Percentiles rank a stretch among this genome's conserved stretches.
phyloP scores from a whole-genome alignment of 2,329 filamentous ascomycete genomes.

The Ascochyta pisi region DNA sequence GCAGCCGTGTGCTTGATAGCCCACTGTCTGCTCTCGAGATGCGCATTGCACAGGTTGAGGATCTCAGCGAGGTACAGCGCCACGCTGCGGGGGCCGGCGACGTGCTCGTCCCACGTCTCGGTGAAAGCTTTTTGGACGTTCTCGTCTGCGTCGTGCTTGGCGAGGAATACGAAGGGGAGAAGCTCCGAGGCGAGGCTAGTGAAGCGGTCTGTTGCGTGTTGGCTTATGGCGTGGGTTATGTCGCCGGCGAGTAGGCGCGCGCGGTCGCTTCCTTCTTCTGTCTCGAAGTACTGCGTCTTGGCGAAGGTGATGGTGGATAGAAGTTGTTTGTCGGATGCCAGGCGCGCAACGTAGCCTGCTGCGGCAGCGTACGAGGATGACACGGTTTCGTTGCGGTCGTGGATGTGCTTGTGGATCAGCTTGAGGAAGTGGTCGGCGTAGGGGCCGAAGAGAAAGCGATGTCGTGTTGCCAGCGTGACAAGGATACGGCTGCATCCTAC shows the following conservation, averaged over 20 bases:
- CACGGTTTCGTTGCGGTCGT: constrained; percentile 94
- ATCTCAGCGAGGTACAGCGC: constrained; percentile 87
- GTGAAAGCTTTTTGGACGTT: constrained; percentile 80
- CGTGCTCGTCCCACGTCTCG: constrained; percentile 89
- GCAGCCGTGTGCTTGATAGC: constrained; percentile 87
- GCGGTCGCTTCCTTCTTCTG: constrained; percentile 77
- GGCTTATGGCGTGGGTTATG: constrained; percentile 81
- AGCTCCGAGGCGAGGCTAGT: constrained; percentile 75
- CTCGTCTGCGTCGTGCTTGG: constrained; percentile 82
- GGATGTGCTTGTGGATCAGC: constrained; percentile 77
- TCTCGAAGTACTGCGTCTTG: constrained; percentile 77
- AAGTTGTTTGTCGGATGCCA: constrained; percentile 66
- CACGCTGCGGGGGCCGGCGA: constrained; percentile 82
- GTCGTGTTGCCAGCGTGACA: constrained; percentile 82
- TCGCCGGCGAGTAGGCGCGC: constrained; percentile 80
- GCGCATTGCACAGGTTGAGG: constrained; percentile 67
- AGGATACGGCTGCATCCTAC: constrained; percentile 87
- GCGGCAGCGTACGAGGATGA: constrained; percentile 87
- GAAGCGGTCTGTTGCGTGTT: constrained; percentile 89
- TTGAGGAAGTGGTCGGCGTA: constrained; percentile 79
- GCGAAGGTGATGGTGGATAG: constrained; percentile 62
- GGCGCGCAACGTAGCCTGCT: constrained; percentile 80
- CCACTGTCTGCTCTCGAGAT: constrained; percentile 85
- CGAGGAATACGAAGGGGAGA: constrained; percentile 87
- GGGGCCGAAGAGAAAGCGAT: constrained; percentile 75